Base-by-base conservation (phyloP, 2,329 filamentous ascomycete species). In the Zopfia rhizophila region DNA sequence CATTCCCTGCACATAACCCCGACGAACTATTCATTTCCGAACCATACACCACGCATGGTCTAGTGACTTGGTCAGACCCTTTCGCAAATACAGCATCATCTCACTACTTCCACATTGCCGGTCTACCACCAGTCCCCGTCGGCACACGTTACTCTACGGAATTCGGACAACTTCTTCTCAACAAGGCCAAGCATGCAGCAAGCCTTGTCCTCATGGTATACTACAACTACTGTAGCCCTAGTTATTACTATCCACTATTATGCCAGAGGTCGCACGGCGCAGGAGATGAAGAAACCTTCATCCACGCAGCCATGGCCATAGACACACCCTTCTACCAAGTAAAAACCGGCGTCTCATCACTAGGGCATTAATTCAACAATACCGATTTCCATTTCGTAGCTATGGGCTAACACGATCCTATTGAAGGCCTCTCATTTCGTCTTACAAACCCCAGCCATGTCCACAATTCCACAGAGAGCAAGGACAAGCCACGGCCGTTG, bases 1-100 rank as follows among this genome's bases (percentile, higher is more conserved):
- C 75, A 49, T 82, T 83, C 56, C 80, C 82, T 10, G 61, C 77
- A 17, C 68, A 73, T 31, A 70, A 78, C 38, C 76, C 77, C 0
- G 68, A 70, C 17, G 48, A 63, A 3, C 63, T 85, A 11, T 80
- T 85, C 53, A 65, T 74, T n/a, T 68, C 72, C 2, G 75, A 81
- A 25, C 79, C 80, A 0, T 85, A 79, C 62, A 71, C 55, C 5
- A 76, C 77, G 2, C 75, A 73, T 1, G 82, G 82, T 11, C 66
- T 84, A 39, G 72, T 85, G 12, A 75, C 78, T 12, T 85, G 81
- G 81, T 82, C 82, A 12, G 82, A 85, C 58, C 82, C 76, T 57
- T 81, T 76, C 75, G 68, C 69, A 18, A 64, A 72, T 4, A 75
- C 74, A 0, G 64, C 69, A 3, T 77, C 75, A 1, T 70, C 72